Base-by-base conservation (phyloP, 1,139 yeast genomes). In the Diutina mesorugosa region DNA sequence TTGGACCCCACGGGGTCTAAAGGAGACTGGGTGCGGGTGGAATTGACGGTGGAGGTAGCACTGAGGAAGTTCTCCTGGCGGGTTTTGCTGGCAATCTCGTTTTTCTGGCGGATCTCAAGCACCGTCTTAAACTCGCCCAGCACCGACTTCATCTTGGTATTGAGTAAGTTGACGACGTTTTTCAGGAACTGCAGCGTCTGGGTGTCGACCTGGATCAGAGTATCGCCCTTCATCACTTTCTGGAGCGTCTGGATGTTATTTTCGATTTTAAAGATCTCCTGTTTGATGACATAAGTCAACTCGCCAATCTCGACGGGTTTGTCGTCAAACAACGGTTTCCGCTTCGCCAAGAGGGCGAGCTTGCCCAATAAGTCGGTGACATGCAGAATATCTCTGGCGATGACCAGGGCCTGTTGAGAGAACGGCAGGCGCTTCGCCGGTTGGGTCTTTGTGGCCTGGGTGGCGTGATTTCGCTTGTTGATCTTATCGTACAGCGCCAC, bases 281-380 rank as follows among this genome's bases (percentile, higher is more conserved):
- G 97, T 66, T 93, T 95, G 65, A 93, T 90, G 55, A 93, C 87
- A 66, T 87, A 89, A 1, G 99, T 90, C 62, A 95, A 76, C 68
- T 93, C 97, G 21, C 93, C 89, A 60, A 95, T 89, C 67, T 93
- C 99, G 38, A 88, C 85, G 1, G 99, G 97, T 63, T 87, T 85
- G 69, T 95, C 99, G 67, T 91, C 97, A 64, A 93, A 89, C 65
- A 93, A 72, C n/a, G 97, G 96, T 68, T 90, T 91, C 63, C 91
- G 76, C 68, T 87, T 89, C 9, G 99, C 97, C 61, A 93, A 70
- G 54, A 81, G 64, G 1, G 99, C 97, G 56, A 93, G 76, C 63
- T 90, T 85, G 55, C 87, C 83, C 59, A 95, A 76, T 64, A 90
- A 76, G 58, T 84, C 90, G 2, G 97, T 91, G n/a, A 95, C 90